These are phyloP conservation scores for Ogataea zsoltii DNA, from an alignment of 805 yeast species.

Conservation along the genomic window DNA sequence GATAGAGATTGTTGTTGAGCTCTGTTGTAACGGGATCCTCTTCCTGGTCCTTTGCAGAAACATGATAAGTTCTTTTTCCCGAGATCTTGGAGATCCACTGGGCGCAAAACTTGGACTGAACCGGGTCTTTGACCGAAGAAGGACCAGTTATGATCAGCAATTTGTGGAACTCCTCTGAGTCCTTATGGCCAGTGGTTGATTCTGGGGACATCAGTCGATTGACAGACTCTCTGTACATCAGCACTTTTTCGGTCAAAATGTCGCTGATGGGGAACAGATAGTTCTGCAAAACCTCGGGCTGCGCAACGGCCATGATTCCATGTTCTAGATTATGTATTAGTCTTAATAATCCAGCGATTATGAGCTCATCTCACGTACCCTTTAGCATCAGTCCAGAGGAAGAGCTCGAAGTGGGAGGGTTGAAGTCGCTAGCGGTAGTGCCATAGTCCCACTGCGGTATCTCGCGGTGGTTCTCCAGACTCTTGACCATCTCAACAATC, in stretches of 20 bases:
- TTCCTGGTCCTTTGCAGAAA: background rate
- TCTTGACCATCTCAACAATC: slow-evolving; percentile 16
- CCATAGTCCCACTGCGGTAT: slow-evolving; percentile 33
- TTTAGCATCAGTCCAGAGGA: slow-evolving; percentile 30
- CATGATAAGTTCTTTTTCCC: slow-evolving; percentile 22
- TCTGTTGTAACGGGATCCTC: slow-evolving; percentile 1
- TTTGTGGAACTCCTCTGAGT: slow-evolving; percentile 10
- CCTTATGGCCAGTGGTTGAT: background rate
- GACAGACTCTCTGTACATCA: slow-evolving; percentile 33
- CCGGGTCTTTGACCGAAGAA: slow-evolving; percentile 29
- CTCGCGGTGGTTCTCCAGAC: slow-evolving; percentile 13
- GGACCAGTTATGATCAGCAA: slow-evolving; percentile 45
- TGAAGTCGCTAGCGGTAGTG: slow-evolving; percentile 16
- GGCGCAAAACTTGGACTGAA: slow-evolving; percentile 42
- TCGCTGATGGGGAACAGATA: slow-evolving; percentile 39
- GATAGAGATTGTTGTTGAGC: slow-evolving; percentile 7
- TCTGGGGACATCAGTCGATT: slow-evolving; percentile 19
- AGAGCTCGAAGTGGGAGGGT: slow-evolving; percentile 21
- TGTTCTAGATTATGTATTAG: slow-evolving; percentile 24
- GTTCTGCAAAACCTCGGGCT: slow-evolving; percentile 46
- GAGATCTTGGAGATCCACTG: slow-evolving; percentile 38
- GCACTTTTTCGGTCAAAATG: slow-evolving; percentile 31
- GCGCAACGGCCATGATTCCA: slow-evolving; percentile 41
- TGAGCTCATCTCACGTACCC: slow-evolving; percentile 12
- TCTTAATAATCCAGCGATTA: background rate